Percentiles rank a stretch among this genome's conserved stretches.
These are phyloP conservation scores for Globisporangium canariense DNA, from an alignment of 352 stramenopile genomes.

Conservation along the genomic window DNA sequence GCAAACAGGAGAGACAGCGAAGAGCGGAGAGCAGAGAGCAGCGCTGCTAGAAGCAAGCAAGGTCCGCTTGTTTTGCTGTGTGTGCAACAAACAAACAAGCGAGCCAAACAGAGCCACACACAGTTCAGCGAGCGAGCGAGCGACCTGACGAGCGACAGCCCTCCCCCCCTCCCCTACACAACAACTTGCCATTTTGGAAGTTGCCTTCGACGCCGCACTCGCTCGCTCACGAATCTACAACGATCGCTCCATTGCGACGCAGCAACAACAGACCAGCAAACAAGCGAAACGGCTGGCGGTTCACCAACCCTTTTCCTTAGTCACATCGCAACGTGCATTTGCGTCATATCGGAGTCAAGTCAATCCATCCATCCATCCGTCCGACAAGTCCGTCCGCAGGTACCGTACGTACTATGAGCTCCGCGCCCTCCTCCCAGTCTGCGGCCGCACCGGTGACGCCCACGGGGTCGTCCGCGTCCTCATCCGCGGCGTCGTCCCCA, in stretches of 20 bases:
- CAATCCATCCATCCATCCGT: background rate
- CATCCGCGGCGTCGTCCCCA: slow-evolving; percentile 18
- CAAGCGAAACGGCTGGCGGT: slow-evolving; percentile 11
- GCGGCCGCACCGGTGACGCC: slow-evolving; percentile 7
- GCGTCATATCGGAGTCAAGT: background rate
- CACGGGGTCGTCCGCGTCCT: slow-evolving; percentile 13
- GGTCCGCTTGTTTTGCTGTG: background rate
- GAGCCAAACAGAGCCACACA: slow-evolving; percentile 7
- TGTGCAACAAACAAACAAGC: background rate
- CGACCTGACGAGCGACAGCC: slow-evolving; percentile 37
- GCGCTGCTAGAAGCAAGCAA: slow-evolving; percentile 1
- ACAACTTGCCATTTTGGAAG: slow-evolving; percentile 55
- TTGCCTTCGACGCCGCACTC: slow-evolving; percentile 41
- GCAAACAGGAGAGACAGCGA: background rate
- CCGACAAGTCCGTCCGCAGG: background rate
- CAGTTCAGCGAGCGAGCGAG: slow-evolving; percentile 23
- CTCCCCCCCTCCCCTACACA: slow-evolving; percentile 11
- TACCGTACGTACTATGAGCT: background rate
- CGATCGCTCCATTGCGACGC: slow-evolving; percentile 14
- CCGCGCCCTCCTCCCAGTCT: background rate
- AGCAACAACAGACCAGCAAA: slow-evolving; percentile 4
- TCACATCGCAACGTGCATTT: slow-evolving; percentile 12
- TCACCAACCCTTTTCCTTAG: background rate
- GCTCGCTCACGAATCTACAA: slow-evolving; percentile 13
- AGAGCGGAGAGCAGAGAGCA: background rate